These are phyloP conservation scores for Talaromyces sp. DNA, from an alignment of 2,329 filamentous ascomycete genomes.

Conservation along the genomic window DNA sequence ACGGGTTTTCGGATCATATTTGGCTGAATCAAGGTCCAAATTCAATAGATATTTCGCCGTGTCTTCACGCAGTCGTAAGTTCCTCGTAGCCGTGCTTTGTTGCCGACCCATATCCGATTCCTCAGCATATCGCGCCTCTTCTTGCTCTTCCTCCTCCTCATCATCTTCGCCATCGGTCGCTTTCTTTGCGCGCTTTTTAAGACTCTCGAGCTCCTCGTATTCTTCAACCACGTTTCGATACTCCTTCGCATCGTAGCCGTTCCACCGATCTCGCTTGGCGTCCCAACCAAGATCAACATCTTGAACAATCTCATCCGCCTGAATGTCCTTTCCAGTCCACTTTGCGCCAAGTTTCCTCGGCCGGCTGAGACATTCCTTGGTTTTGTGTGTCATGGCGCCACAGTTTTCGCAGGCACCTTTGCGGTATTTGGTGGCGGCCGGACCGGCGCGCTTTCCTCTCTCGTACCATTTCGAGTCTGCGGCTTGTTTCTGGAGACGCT, in stretches of 20 bases:
- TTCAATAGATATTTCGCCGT: slow-evolving; percentile 96
- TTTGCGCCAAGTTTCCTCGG: slow-evolving; percentile 86
- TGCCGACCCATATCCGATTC: slow-evolving; percentile 96
- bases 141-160: slow-evolving; percentile 30
- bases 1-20: slow-evolving; percentile 95
- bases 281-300: slow-evolving; percentile 91
- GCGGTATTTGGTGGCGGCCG: slow-evolving; percentile 91
- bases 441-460: slow-evolving; percentile 76
- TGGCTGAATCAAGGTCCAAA: slow-evolving; percentile 90
- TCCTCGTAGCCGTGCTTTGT: slow-evolving; percentile 84
- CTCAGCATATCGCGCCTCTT: slow-evolving; percentile 72
- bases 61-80: slow-evolving; percentile 89
- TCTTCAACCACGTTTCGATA: slow-evolving; percentile 85
- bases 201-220: slow-evolving; percentile 78
- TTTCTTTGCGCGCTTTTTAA: slow-evolving; percentile 55
- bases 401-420: slow-evolving; percentile 99
- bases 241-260: slow-evolving; percentile 89
- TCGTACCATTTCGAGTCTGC: slow-evolving; percentile 86
- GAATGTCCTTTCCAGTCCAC: slow-evolving; percentile 89
- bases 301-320: slow-evolving; percentile 84
- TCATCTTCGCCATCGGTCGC: slow-evolving; percentile 54
- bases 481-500: slow-evolving; percentile 72
- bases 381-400: slow-evolving; percentile 93
- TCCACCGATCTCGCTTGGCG: slow-evolving; percentile 96
- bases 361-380: slow-evolving; percentile 85